Base-by-base conservation (phyloP, 2,329 filamentous ascomycete genomes). In the Zymoseptoria pseudotritici region DNA sequence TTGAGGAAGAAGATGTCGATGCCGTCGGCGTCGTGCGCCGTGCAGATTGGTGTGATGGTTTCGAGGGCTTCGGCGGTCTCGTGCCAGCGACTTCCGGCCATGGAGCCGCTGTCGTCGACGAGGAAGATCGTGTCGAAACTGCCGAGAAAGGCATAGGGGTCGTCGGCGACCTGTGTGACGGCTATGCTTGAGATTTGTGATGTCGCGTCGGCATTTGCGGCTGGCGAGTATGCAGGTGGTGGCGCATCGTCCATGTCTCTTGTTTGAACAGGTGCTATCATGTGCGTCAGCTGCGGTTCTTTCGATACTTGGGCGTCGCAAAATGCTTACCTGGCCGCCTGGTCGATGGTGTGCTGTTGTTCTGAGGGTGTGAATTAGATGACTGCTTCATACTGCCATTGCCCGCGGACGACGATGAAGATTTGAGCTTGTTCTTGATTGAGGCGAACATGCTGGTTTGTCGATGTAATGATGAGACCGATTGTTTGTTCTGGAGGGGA, bases 1-100 rank as follows among this genome's bases (percentile, higher is more conserved):
- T 97, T 97, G 46, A 97, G 79, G 74, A 97, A 97, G 80, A 90
- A 91, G 64, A 97, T 79, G 71, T 97, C 93, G 66, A 97, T 86
- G 21, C 93, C 93, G 73, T 97, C 90, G 0, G 79, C 76, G 72
- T 97, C 93, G 73, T 89, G 86, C 3, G 79, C 73, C 0, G 90
- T 89, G 76, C 92, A 95, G 69, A 96, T 88, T 0, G 90, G 90
- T 0, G 90, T 83, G 69, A 97, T 91, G 54, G 84, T 80, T 31
- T 81, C 76, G 2, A 97, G 82, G 1, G 88, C 90, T 8, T 82
- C 78, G 24, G 81, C 77, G 0, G 90, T 89, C 73, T 97, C 89
- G 11, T 77, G 74, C 93, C 93, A 97, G 21, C 81, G 82, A n/a
- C 77, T 71, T 17, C 88, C 90, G 1, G 79, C 78, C 93, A 97